Base-by-base conservation (phyloP, 306 rosid species). In the Astragalus glycyphyllos region DNA sequence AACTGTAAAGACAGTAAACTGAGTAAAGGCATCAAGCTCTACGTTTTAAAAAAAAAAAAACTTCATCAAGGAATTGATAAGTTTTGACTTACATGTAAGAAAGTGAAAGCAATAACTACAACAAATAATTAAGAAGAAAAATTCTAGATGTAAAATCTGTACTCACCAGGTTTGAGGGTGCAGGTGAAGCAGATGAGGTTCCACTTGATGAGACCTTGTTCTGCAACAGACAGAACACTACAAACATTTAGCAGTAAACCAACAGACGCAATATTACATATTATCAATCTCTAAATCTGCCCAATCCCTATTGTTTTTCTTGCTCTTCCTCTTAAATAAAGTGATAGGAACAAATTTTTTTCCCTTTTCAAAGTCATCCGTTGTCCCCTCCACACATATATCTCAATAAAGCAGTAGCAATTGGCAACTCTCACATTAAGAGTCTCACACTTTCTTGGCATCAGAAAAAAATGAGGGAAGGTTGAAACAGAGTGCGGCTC, bases 141-240 rank as follows among this genome's bases (percentile, higher is more conserved):
- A 2, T 4, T n/a, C 17, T 40, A 72, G 37, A 38, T 49, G 60
- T 11, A 65, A 44, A 50, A 15, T 42, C 17, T 17, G 41, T 26
- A 55, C 72, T 60, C 46, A 74, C 83, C 60, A 4, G 57, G 17
- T 73, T 73, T 32, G 72, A 38, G 31, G 76, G 67, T 5, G 75
- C 72, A 59, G 83, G 2, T 59, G 83, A 50, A 17, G 75, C 70
- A 16, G 79, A 40, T n/a, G 79, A 65, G 20, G 65, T 46, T 72
- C 68, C 82, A 40, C 78, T 58, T 48, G 82, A 46, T 20, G 68
- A 51, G 17, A 13, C 79, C 76, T 79, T 79, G 23, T 1, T 79
- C 83, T 79, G 79, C 62, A 68, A 68, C 35, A 45, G 40, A 13
- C 16, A 53, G 45, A 58, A 48, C 23, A 12, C 10, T 0, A 38